These are phyloP conservation scores for Poa annua DNA, from an alignment of 176 grass and related monocot genomes.

Conservation along the genomic window DNA sequence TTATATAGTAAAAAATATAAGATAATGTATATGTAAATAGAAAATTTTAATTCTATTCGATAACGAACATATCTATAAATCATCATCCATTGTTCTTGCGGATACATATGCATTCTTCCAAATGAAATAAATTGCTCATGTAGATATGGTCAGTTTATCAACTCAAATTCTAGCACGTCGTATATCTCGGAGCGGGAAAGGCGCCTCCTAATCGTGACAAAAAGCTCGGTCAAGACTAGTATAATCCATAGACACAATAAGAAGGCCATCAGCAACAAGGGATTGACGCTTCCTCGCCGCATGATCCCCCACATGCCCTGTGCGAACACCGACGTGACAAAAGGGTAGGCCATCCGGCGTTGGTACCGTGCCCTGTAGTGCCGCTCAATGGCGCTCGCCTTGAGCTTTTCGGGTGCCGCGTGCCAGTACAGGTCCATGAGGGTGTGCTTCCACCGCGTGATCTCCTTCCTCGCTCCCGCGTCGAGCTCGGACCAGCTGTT, in stretches of 20 bases:
- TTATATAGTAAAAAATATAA: no score
- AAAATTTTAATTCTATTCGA: no score
- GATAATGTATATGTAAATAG: no score
- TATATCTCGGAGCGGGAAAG: not conserved
- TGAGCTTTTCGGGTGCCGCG: not conserved
- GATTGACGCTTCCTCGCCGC: no score
- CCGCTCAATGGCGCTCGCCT: not conserved
- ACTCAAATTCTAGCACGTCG: not conserved
- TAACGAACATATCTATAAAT: no score
- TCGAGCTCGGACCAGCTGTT: not conserved
- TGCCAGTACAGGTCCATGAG: not conserved
- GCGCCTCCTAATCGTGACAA: not conserved
- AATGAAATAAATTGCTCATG: not conserved
- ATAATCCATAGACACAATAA: not conserved
- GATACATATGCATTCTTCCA: not conserved
- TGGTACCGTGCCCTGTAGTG: not conserved
- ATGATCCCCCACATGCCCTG: no score
- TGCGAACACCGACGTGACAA: not conserved
- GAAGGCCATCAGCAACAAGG: not conserved
- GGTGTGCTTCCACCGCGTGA: not conserved
- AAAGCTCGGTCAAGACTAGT: not conserved
- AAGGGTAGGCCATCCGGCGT: not conserved
- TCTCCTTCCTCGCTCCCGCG: not conserved
- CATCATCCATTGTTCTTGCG: no score
- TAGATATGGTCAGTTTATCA: not conserved